phyloP scores from a whole-genome alignment of 345 rosid genomes.

The Cardamine occulta region DNA sequence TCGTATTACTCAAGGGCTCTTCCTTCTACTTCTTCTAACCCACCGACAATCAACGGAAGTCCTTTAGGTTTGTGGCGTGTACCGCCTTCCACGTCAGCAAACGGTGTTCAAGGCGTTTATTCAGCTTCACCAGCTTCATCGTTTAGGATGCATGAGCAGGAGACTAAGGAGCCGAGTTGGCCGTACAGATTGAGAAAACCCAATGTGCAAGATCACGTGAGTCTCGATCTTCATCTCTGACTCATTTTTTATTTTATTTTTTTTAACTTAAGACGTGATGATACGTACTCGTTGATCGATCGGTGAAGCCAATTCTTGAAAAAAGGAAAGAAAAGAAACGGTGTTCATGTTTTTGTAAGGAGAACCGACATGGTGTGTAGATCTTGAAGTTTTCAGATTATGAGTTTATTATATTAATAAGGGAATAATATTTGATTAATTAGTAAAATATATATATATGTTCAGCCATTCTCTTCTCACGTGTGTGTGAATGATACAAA shows the following conservation, averaged over 20 bases:
- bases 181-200: slow-evolving; percentile 49
- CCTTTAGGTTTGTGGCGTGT: slow-evolving; percentile 80
- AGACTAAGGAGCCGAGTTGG: slow-evolving; percentile 30
- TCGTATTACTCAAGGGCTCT: slow-evolving; percentile 60
- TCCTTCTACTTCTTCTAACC: slow-evolving; percentile 40
- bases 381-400: slow-evolving; percentile 35
- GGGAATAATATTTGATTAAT: slow-evolving; percentile 9
- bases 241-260: slow-evolving; percentile 1
- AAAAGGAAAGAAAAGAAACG: background rate
- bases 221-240: slow-evolving; percentile 97
- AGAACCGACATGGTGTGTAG: slow-evolving; percentile 32
- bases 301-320: slow-evolving; percentile 22
- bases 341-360: background rate
- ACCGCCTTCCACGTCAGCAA: slow-evolving; percentile 52
- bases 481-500: slow-evolving; percentile 22
- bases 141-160: slow-evolving; percentile 35
- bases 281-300: slow-evolving; percentile 15
- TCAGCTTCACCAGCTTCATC: slow-evolving; percentile 26
- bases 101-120: slow-evolving; percentile 38
- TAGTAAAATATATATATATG: slow-evolving; percentile 7
- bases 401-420: slow-evolving; percentile 30
- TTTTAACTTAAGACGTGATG: slow-evolving; percentile 32
- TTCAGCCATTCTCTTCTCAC: slow-evolving; percentile 17
- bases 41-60: slow-evolving; percentile 68
- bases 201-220: slow-evolving; percentile 75